phyloP scores from a whole-genome alignment of 768 basidiomycete species.

The Leccinum arenicola region DNA sequence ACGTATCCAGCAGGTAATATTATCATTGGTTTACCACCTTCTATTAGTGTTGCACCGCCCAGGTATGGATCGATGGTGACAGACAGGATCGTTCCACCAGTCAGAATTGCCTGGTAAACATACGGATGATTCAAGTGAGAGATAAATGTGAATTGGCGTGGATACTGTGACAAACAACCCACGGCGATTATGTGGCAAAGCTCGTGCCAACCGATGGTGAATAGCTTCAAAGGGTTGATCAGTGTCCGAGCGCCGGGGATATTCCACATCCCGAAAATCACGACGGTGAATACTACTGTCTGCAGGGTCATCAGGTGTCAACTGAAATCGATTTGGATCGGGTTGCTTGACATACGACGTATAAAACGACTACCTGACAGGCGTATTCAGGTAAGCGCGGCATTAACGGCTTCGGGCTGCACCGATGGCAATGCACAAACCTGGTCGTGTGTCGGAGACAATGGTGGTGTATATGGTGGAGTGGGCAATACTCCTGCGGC shows the following conservation, averaged over 20 bases:
- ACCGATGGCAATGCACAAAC: conserved; percentile 37
- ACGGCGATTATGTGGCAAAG: conserved; percentile 80
- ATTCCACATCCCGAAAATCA: conserved; percentile 87
- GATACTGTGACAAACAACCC: conserved; percentile 29
- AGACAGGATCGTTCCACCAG: conserved; percentile 74
- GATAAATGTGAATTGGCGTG: conserved; percentile 7
- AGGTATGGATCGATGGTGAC: conserved; percentile 83
- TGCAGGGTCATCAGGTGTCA: conserved; percentile 28
- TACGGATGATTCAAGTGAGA: background rate
- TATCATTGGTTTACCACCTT: conserved; percentile 69
- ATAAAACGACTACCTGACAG: conserved; percentile 66
- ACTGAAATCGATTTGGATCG: conserved; percentile 8
- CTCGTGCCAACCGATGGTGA: conserved; percentile 89
- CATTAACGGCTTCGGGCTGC: conserved; percentile 18
- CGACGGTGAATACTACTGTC: conserved; percentile 83
- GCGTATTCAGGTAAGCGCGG: conserved; percentile 19
- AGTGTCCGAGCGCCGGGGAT: conserved; percentile 75
- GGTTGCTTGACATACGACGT: conserved; percentile 54
- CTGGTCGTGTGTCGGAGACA: conserved; percentile 71
- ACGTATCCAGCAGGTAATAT: conserved; percentile 80
- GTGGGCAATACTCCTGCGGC: conserved; percentile 35
- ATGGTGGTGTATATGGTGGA: conserved; percentile 37
- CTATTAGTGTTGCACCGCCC: conserved; percentile 61
- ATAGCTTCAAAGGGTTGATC: conserved; percentile 82
- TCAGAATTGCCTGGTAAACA: conserved; percentile 60